Evolutionary conservation across 805 yeast genomes (phyloP), one percentile per base, ranked within the genome.

Genomic region (Kazachstania viticola): DNA sequence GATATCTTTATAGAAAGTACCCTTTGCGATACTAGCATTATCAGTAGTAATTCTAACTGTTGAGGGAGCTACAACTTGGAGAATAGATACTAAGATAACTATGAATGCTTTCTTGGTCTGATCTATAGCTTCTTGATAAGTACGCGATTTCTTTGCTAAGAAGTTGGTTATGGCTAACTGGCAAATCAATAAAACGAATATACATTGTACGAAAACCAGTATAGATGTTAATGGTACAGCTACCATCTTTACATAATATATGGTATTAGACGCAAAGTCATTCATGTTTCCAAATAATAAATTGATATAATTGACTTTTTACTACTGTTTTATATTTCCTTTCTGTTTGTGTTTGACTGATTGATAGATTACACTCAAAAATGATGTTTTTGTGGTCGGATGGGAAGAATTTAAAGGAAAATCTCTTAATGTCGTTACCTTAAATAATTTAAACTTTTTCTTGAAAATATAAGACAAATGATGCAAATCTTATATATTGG

Each of bases 71-170:
- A 68, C 64, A 14, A 67, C 45, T 4, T 67, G 61, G 4, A 77
- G 51, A 23, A 74, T 54, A 13, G 71, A 64, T 1, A 71, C 61
- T 27, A 80, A 53, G 25, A 79, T 46, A 7, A 65, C 58, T 16
- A 81, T 60, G 44, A 80, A 81, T 17, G 66, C 64, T 21, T 56
- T 58, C 51, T 79, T 80, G 11, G 85, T 73, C 22, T 59, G 51
- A 37, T 70, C 64, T 25, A 77, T 45, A 36, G 67, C 42, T 3
- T 60, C 60, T 37, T 69, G 69, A 23, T 56, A 45, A 29, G 56
- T 49, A 17, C 42, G 44, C 1, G 62, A 53, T 27, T 60, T 51
- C n/a, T 42, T 43, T 4, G 29, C 27, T 5, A 32, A 18, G 2
- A 32, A 12, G 1, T 49, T 6, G 8, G 47, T 38, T 7, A 71